These are phyloP conservation scores for Fusarium redolens DNA, from an alignment of 2,329 filamentous ascomycete genomes.

Conservation along the genomic window DNA sequence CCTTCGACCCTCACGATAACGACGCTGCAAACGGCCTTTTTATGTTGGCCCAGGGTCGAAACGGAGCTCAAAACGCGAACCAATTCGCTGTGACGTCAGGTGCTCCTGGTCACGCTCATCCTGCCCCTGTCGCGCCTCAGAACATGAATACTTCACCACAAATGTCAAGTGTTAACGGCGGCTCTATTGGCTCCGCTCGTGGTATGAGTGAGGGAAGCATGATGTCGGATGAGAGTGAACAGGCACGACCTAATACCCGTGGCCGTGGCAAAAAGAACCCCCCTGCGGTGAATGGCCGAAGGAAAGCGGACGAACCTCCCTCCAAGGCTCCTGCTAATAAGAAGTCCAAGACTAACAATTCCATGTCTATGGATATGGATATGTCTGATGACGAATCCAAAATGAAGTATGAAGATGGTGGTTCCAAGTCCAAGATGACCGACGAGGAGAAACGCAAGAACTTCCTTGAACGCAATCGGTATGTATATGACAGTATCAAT, in stretches of 20 bases:
- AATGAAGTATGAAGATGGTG: slow-evolving; percentile 40
- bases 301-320: slow-evolving; percentile 78
- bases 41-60: slow-evolving; percentile 81
- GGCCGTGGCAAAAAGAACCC: slow-evolving; percentile 77
- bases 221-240: slow-evolving; percentile 78
- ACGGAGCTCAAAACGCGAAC: slow-evolving; percentile 63
- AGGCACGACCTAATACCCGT: slow-evolving; percentile 72
- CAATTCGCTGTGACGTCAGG: slow-evolving; percentile 60
- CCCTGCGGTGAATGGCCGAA: slow-evolving; percentile 70
- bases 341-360: slow-evolving; percentile 68
- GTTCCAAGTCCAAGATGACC: slow-evolving; percentile 42
- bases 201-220: slow-evolving; percentile 77
- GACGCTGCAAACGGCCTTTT: slow-evolving; percentile 95
- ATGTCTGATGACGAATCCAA: slow-evolving; percentile 64
- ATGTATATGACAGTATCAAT: slow-evolving; percentile 51
- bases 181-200: slow-evolving; percentile 59
- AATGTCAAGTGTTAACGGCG: slow-evolving; percentile 61
- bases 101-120: slow-evolving; percentile 63
- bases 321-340: slow-evolving; percentile 74
- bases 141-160: slow-evolving; percentile 61
- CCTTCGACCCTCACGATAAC: slow-evolving; percentile 90
- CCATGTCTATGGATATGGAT: slow-evolving; percentile 56
- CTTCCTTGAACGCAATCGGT: slow-evolving; percentile 96
- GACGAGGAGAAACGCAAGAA: slow-evolving; percentile 99
- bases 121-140: slow-evolving; percentile 52